Conservation (phyloP, 2,329 filamentous ascomycete species). For the Annulohypoxylon truncatum region DNA sequence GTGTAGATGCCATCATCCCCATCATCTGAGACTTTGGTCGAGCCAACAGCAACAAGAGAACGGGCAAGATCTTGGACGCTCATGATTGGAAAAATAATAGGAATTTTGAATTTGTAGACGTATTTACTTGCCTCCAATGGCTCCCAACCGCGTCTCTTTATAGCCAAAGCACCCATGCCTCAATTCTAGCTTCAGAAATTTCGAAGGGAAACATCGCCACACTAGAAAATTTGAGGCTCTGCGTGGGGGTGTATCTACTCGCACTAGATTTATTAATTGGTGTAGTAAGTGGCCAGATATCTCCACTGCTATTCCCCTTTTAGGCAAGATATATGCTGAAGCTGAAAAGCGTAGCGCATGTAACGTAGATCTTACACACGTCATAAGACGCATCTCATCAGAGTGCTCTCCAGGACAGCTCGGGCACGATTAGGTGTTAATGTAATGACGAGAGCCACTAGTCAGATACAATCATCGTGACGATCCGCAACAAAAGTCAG, state of each 20-base stretch:
- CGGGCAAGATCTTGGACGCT: constrained; percentile 34
- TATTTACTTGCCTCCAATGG: not conserved
- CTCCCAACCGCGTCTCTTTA: constrained; percentile 7
- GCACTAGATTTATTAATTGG: constrained; percentile 20
- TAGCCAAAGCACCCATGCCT: constrained; percentile 3
- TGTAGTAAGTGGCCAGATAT: constrained; percentile 9
- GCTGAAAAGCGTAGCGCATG: constrained; percentile 24
- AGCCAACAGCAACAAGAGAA: constrained; percentile 26
- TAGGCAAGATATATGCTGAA: constrained; percentile 21
- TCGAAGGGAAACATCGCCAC: not conserved
- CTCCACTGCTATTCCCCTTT: constrained; percentile 20
- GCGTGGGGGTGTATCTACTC: constrained; percentile 24
- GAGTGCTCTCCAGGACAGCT: not conserved
- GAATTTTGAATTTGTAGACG: not conserved
- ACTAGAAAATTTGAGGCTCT: constrained; percentile 8
- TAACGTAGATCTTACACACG: constrained; percentile 10
- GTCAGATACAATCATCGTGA: not conserved
- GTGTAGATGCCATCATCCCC: constrained; percentile 26
- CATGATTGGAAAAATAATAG: constrained; percentile 20
- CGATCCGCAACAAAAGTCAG: not conserved
- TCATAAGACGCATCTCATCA: constrained; percentile 3
- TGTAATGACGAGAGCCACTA: not conserved
- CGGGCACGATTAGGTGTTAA: constrained; percentile 10
- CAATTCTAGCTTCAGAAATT: constrained; percentile 3
- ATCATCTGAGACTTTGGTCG: constrained; percentile 11